A percentile compares a stretch with the other conserved stretches of the same genome.
Evolutionary conservation across 441 rosid species (phyloP).

Genomic region (Populus hybrid): DNA sequence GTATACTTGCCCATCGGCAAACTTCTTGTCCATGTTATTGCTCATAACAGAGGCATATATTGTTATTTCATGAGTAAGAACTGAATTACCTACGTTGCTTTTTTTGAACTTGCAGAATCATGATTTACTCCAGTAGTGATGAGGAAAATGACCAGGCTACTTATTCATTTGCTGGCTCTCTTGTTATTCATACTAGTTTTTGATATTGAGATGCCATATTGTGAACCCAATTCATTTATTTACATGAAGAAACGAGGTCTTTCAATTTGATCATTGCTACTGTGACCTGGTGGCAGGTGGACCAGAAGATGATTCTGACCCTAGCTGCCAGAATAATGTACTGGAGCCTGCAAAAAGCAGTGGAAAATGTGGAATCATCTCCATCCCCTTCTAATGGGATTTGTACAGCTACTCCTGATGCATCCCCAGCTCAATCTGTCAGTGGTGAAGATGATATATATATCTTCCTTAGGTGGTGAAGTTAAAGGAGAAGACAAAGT

Average conservation of each 20-base stretch:
- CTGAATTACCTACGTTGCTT: no score
- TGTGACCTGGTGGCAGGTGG: conserved; percentile 51
- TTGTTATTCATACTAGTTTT: no score
- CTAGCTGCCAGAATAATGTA: conserved; percentile 88
- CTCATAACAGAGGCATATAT: no score
- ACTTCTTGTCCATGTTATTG: no score
- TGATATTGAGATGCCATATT: not conserved
- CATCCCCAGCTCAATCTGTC: conserved; percentile 70
- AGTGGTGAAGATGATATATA: conserved; percentile 63
- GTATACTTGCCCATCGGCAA: no score
- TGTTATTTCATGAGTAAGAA: no score
- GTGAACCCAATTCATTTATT: not conserved
- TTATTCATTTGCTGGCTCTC: no score
- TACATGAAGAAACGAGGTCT: not conserved
- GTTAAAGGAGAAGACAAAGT: not conserved
- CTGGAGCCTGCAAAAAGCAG: conserved; percentile 75
- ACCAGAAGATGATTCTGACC: conserved; percentile 91
- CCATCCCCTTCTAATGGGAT: conserved; percentile 31
- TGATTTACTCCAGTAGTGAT: no score
- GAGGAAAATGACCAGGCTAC: no score
- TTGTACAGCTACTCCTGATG: conserved; percentile 34
- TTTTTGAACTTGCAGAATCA: no score
- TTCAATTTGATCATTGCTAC: not conserved
- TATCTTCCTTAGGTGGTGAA: conserved; percentile 57
- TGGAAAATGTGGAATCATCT: conserved; percentile 43